Conservation (phyloP, 345 rosid genomes). For the Euphorbia lathyris region DNA sequence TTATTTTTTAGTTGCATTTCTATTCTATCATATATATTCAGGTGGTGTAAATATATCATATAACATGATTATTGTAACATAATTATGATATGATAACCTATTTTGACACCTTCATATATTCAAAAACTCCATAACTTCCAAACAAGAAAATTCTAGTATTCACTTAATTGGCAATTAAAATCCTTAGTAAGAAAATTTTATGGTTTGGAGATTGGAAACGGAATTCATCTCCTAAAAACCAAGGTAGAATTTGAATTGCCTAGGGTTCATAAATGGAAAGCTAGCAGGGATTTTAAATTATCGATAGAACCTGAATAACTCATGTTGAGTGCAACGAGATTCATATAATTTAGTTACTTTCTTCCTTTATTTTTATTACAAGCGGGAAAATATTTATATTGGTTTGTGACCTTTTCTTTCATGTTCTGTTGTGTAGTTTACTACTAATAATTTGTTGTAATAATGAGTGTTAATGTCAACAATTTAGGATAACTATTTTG, state of each 20-base stretch:
- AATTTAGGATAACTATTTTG: conserved; percentile 89
- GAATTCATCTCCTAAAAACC: neutral
- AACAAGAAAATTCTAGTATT: neutral
- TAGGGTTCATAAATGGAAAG: neutral
- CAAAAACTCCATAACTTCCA: neutral
- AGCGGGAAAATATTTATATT: neutral
- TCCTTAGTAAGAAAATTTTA: neutral
- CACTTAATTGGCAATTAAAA: neutral
- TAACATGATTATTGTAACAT: too few species aligned
- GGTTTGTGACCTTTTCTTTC: neutral
- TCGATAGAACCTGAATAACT: neutral
- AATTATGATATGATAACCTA: too few species aligned
- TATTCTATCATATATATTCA: too few species aligned
- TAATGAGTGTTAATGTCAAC: neutral
- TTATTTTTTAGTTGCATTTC: too few species aligned
- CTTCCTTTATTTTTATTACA: neutral
- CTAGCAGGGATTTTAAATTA: neutral
- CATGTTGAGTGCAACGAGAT: neutral
- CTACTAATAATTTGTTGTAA: neutral
- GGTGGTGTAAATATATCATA: too few species aligned
- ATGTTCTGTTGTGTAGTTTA: neutral
- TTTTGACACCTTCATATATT: neutral
- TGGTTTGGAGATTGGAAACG: neutral
- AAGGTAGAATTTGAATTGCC: neutral
- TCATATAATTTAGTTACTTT: neutral